Evolutionary conservation across 2,329 filamentous ascomycete genomes (phyloP).

Genomic region (Mycosphaerelloides madeirae): DNA sequence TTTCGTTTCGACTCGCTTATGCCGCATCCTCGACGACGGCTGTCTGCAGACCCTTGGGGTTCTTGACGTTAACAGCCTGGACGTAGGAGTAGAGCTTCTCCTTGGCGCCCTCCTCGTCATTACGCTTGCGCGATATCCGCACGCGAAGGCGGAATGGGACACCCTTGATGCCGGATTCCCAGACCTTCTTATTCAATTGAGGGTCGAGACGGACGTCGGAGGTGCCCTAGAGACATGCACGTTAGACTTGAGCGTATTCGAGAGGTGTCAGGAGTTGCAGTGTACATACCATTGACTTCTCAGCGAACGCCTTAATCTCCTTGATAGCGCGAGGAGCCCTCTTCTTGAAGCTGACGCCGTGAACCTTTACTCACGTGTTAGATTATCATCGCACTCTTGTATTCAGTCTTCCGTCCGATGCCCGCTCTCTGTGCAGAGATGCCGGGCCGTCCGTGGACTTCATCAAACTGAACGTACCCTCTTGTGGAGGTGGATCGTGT

Average conservation of each 20-base stretch:
- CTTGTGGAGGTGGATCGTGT: conserved; percentile 99
- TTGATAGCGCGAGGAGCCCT: conserved; percentile 96
- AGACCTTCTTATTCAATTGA: conserved; percentile 99
- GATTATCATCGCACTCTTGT: conserved; percentile 33
- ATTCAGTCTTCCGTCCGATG: conserved; percentile 66
- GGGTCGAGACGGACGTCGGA: conserved; percentile 96
- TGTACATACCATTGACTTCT: conserved; percentile 84
- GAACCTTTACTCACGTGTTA: conserved; percentile 60
- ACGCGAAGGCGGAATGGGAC: conserved; percentile 95
- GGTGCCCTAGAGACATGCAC: conserved; percentile 64
- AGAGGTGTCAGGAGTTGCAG: neutral
- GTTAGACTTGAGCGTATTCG: conserved; percentile 7
- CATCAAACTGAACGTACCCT: conserved; percentile 80
- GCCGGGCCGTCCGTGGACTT: conserved; percentile 57
- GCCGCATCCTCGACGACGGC: conserved; percentile 66
- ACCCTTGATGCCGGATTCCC: conserved; percentile 98
- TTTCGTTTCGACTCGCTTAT: conserved; percentile 1
- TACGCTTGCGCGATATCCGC: conserved; percentile 98
- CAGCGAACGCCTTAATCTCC: conserved; percentile 96
- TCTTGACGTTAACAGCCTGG: conserved; percentile 99
- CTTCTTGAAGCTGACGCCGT: conserved; percentile 99
- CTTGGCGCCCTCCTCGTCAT: conserved; percentile 99
- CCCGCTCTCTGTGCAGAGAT: conserved; percentile 20
- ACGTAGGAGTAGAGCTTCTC: conserved; percentile 99
- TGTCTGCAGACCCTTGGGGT: conserved; percentile 95